These are phyloP conservation scores for Cnidoscolus chayamansa DNA, from an alignment of 441 rosid genomes.

Conservation along the genomic window DNA sequence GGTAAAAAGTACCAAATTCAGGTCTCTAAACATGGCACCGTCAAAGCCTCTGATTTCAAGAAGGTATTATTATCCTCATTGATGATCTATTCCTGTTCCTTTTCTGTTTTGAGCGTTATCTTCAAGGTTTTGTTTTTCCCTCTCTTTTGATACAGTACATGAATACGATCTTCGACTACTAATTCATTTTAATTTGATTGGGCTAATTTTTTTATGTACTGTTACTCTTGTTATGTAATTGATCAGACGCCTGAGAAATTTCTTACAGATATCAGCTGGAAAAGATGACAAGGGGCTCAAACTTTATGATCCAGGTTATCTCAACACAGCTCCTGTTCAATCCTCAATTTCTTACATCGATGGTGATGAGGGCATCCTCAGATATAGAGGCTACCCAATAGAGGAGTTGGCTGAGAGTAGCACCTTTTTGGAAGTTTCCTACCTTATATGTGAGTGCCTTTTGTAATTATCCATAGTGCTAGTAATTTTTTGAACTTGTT, in stretches of 20 bases:
- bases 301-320: constrained; percentile 85
- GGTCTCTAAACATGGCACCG: constrained; percentile 63
- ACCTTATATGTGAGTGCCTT: constrained; percentile 45
- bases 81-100: background rate
- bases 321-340: constrained; percentile 87
- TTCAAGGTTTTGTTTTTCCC: background rate
- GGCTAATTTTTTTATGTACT: background rate
- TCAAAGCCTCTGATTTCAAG: constrained; percentile 75
- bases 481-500: too few relatives aligned
- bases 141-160: too few relatives aligned
- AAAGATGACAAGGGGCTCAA: constrained; percentile 78
- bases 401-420: constrained; percentile 83
- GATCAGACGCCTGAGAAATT: background rate
- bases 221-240: background rate
- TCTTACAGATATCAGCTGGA: constrained; percentile 65
- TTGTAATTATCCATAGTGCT: background rate
- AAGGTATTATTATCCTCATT: constrained; percentile 38
- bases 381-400: constrained; percentile 78
- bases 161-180: too few relatives aligned
- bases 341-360: constrained; percentile 79
- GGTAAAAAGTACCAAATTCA: constrained; percentile 60
- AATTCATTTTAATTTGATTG: too few relatives aligned
- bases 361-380: constrained; percentile 85
- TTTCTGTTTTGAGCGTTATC: background rate
- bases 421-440: constrained; percentile 67